Evolutionary conservation across 495 filamentous ascomycete species (phyloP).

Genomic region (Rusavskia elegans): DNA sequence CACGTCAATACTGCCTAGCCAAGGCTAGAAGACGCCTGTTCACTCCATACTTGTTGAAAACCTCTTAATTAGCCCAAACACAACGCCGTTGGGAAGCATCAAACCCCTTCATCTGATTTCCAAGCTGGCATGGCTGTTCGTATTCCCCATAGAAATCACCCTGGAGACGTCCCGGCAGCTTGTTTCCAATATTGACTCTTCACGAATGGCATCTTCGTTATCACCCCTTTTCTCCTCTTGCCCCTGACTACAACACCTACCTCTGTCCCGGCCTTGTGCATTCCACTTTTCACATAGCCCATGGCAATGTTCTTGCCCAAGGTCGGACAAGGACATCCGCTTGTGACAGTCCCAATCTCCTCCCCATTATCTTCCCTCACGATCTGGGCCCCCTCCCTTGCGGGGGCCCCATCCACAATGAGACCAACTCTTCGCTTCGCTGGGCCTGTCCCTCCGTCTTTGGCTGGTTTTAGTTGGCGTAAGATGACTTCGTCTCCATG

Average conservation of each 20-base stretch:
- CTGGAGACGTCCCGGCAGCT: constrained; percentile 11
- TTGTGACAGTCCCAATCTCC: constrained; percentile 56
- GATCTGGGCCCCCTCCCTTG: constrained; percentile 76
- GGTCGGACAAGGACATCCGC: constrained; percentile 76
- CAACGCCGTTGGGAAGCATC: neutral
- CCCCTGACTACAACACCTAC: constrained; percentile 68
- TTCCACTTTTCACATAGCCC: constrained; percentile 73
- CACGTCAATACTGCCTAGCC: too few species aligned
- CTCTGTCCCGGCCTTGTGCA: constrained; percentile 78
- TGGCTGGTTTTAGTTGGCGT: constrained; percentile 44
- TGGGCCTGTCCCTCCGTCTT: constrained; percentile 54
- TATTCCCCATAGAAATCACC: neutral
- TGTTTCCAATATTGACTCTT: constrained; percentile 44
- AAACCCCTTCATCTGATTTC: neutral
- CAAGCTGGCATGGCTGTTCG: neutral
- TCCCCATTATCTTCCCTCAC: constrained; percentile 17
- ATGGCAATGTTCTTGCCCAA: constrained; percentile 85
- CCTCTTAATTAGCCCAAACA: too few species aligned
- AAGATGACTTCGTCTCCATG: constrained; percentile 62
- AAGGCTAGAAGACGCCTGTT: too few species aligned
- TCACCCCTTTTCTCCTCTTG: constrained; percentile 59
- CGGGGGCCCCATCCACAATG: constrained; percentile 71
- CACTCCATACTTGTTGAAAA: too few species aligned
- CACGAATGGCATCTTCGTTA: constrained; percentile 91
- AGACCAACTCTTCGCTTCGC: constrained; percentile 67